Percentiles rank a stretch among this genome's conserved stretches.
These are phyloP conservation scores for Metahyphopichia silvanorum DNA, from an alignment of 805 yeast genomes.

Conservation along the genomic window DNA sequence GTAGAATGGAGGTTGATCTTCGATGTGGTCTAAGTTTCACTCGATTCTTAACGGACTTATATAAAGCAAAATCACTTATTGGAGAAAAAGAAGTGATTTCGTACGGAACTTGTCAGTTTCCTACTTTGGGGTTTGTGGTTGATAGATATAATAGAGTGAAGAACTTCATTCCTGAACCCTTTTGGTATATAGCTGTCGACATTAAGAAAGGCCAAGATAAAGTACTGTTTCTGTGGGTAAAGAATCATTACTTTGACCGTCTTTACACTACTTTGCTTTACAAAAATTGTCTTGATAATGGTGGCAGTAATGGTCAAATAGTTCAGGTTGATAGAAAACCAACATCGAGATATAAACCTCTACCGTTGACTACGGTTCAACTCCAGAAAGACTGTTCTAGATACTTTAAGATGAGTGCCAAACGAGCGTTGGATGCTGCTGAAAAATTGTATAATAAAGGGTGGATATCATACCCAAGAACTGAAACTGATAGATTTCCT, in stretches of 20 bases:
- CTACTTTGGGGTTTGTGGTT: constrained; percentile 94
- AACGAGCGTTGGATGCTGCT: constrained; percentile 70
- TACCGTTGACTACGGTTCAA: constrained; percentile 92
- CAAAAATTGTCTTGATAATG: constrained; percentile 57
- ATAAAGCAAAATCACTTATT: constrained; percentile 33
- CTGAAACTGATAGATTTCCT: constrained; percentile 92
- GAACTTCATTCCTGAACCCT: constrained; percentile 69
- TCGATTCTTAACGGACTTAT: constrained; percentile 62
- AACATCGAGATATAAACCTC: constrained; percentile 74
- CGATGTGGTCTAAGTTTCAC: constrained; percentile 90
- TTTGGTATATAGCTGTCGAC: constrained; percentile 69
- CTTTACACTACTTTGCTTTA: constrained; percentile 60
- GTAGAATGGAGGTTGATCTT: constrained; percentile 83
- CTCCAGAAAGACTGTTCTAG: constrained; percentile 83
- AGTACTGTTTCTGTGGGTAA: constrained; percentile 64
- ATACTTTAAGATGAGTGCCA: constrained; percentile 74
- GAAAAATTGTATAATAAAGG: constrained; percentile 86
- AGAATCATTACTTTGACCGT: constrained; percentile 72
- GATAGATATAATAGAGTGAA: constrained; percentile 80
- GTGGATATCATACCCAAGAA: constrained; percentile 90
- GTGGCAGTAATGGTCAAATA: constrained; percentile 53
- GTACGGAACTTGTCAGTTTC: constrained; percentile 94
- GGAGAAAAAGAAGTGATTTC: constrained; percentile 46
- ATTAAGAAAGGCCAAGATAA: constrained; percentile 40
- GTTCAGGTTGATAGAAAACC: constrained; percentile 53